These are phyloP conservation scores for Pythium plurisporium DNA, from an alignment of 352 stramenopile genomes.

Conservation along the genomic window DNA sequence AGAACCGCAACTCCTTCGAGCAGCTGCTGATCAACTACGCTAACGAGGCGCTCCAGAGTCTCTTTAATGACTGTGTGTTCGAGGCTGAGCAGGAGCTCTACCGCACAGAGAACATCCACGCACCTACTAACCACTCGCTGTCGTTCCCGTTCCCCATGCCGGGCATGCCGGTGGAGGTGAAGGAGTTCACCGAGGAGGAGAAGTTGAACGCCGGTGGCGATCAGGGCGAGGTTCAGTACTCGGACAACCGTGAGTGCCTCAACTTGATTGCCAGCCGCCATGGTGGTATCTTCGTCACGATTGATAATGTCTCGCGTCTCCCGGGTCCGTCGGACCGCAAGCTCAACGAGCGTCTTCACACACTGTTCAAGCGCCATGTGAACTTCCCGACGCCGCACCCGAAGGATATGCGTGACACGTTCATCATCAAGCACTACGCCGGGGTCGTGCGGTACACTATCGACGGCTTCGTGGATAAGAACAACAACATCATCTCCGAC, in stretches of 20 bases:
- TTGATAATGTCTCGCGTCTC: slow-evolving; percentile 82
- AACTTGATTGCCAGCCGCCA: slow-evolving; percentile 80
- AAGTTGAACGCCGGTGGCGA: slow-evolving; percentile 35
- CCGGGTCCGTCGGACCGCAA: slow-evolving; percentile 85
- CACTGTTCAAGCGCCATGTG: slow-evolving; percentile 72
- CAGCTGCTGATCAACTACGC: slow-evolving; percentile 92
- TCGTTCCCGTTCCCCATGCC: slow-evolving; percentile 66
- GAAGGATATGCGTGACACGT: slow-evolving; percentile 80
- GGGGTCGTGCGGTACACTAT: slow-evolving; percentile 84
- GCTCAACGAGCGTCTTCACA: slow-evolving; percentile 80
- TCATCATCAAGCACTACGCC: slow-evolving; percentile 83
- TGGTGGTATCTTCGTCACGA: slow-evolving; percentile 78
- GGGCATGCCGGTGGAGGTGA: slow-evolving; percentile 27
- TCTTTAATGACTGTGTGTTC: slow-evolving; percentile 89
- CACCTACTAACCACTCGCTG: slow-evolving; percentile 78
- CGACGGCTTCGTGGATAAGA: slow-evolving; percentile 87
- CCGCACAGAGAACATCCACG: slow-evolving; percentile 75
- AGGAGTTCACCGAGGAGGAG: slow-evolving; percentile 36
- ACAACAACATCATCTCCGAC: slow-evolving; percentile 89
- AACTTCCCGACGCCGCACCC: slow-evolving; percentile 84
- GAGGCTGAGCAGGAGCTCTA: slow-evolving; percentile 84
- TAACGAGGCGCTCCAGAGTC: slow-evolving; percentile 88
- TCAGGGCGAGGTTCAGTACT: slow-evolving; percentile 59
- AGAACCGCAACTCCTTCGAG: slow-evolving; percentile 89
- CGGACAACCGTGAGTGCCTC: slow-evolving; percentile 83